Evolutionary conservation across 2,329 filamentous ascomycete genomes (phyloP).

Genomic region (Ceratocystis ficicola): DNA sequence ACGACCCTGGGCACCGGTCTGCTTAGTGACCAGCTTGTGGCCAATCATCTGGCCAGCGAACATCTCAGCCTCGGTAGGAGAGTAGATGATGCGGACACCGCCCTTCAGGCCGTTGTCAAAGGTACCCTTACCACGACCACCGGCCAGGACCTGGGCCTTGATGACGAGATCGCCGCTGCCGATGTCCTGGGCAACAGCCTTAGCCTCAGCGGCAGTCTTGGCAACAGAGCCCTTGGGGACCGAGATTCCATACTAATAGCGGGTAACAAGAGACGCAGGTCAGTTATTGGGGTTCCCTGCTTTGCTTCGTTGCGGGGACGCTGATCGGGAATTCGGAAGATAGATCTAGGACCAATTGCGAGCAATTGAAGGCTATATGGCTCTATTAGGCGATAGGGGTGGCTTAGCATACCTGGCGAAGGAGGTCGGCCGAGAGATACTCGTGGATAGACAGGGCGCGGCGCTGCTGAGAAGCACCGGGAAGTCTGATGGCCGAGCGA

Average conservation of each 20-base stretch:
- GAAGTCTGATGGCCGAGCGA: slow-evolving; percentile 42
- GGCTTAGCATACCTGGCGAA: slow-evolving; percentile 49
- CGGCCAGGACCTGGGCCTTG: slow-evolving; percentile 97
- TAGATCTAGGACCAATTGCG: neutral
- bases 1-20: slow-evolving; percentile 86
- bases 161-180: slow-evolving; percentile 96
- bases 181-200: slow-evolving; percentile 80
- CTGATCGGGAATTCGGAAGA: neutral
- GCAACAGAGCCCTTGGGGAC: slow-evolving; percentile 86
- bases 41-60: slow-evolving; percentile 99
- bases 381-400: neutral
- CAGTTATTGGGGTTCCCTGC: neutral
- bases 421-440: slow-evolving; percentile 87
- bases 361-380: neutral
- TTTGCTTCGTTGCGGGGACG: neutral
- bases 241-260: slow-evolving; percentile 72
- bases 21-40: slow-evolving; percentile 98
- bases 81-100: slow-evolving; percentile 97
- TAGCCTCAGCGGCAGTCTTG: slow-evolving; percentile 71
- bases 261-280: slow-evolving; percentile 18
- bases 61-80: slow-evolving; percentile 89
- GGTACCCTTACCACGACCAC: slow-evolving; percentile 91
- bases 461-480: slow-evolving; percentile 63
- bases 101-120: slow-evolving; percentile 99
- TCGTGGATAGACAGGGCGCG: slow-evolving; percentile 94